These are phyloP conservation scores for Pilobolus umbonatus DNA, from an alignment of 192 early-diverging fungal species.

Conservation along the genomic window DNA sequence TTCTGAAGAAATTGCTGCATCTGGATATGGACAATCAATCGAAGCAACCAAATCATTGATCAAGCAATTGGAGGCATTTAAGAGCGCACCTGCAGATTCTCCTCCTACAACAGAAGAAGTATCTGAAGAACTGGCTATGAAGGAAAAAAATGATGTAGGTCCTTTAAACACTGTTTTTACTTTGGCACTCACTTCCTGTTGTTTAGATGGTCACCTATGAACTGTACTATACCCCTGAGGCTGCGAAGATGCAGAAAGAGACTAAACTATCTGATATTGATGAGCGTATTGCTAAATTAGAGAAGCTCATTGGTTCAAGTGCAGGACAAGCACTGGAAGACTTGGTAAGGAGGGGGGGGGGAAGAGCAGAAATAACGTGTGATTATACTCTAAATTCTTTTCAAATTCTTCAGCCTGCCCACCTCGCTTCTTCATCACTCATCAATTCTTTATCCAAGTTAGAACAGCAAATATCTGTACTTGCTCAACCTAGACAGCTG, in stretches of 20 bases:
- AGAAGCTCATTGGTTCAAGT: constrained; percentile 63
- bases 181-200: background rate
- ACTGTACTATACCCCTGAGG: constrained; percentile 64
- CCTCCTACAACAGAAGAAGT: background rate
- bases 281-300: constrained; percentile 60
- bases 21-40: constrained; percentile 29
- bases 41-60: constrained; percentile 46
- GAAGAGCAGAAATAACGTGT: background rate
- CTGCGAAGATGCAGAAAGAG: constrained; percentile 46
- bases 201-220: constrained; percentile 65
- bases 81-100: constrained; percentile 23
- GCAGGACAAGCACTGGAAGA: constrained; percentile 53
- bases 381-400: background rate
- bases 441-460: constrained; percentile 59
- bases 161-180: background rate
- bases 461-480: constrained; percentile 64
- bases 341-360: constrained; percentile 24
- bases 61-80: constrained; percentile 50
- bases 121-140: constrained; percentile 4
- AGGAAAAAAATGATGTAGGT: constrained; percentile 3
- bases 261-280: constrained; percentile 61
- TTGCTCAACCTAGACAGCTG: constrained; percentile 69
- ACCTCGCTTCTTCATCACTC: constrained; percentile 34
- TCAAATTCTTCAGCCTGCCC: constrained; percentile 6
- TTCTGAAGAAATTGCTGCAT: constrained; percentile 18